Percentiles rank a stretch among this genome's conserved stretches.
Evolutionary conservation across 2,329 filamentous ascomycete genomes (phyloP).

Genomic region (Hypoxylon sp.): DNA sequence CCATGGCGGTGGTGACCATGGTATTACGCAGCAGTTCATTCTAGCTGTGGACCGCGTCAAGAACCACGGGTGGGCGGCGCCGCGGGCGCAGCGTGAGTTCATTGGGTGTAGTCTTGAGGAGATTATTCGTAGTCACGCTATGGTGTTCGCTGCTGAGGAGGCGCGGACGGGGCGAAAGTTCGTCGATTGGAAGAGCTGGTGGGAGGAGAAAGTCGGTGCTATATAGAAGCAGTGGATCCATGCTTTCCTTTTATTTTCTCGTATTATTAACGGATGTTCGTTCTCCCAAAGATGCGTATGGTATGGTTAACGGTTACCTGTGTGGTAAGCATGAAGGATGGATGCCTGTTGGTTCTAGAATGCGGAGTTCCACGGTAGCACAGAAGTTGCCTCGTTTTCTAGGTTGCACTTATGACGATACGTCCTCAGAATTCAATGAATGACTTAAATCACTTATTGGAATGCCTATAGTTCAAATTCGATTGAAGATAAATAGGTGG

Average conservation of each 20-base stretch:
- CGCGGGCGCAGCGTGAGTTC: constrained; percentile 79
- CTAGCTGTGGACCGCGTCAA: constrained; percentile 85
- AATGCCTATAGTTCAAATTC: neutral
- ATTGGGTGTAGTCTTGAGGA: constrained; percentile 90
- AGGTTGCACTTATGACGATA: neutral
- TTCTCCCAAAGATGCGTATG: neutral
- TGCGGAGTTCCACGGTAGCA: neutral
- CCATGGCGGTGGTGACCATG: constrained; percentile 83
- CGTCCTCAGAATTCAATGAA: constrained; percentile 1
- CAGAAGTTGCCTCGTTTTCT: neutral
- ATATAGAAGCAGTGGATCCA: constrained; percentile 9
- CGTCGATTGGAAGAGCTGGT: constrained; percentile 84
- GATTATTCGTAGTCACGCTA: constrained; percentile 87
- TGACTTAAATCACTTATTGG: neutral
- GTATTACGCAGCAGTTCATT: constrained; percentile 86
- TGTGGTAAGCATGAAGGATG: neutral
- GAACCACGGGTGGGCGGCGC: constrained; percentile 75
- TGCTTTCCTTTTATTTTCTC: neutral
- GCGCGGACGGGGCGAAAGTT: constrained; percentile 79
- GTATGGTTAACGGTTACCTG: neutral
- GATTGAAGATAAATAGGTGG: neutral
- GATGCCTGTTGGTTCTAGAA: neutral
- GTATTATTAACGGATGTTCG: neutral
- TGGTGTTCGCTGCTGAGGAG: constrained; percentile 95
- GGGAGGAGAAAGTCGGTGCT: constrained; percentile 68